Evolutionary conservation across 2,329 filamentous ascomycete species (phyloP).

Genomic region (Clarireedia hainanense): DNA sequence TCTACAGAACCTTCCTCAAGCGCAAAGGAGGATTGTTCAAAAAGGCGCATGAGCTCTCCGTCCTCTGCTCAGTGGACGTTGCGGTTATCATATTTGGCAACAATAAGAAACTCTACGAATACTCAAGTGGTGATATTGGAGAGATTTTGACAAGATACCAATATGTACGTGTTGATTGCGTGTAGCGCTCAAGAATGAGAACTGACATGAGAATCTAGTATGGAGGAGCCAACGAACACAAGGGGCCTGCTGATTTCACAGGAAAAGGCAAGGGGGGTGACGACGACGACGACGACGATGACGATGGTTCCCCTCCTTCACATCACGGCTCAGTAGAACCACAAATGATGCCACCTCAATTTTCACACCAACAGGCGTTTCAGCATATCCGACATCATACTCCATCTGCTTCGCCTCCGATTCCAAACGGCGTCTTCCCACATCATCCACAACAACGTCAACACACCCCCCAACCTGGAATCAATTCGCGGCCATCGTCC

Average conservation of each 20-base stretch:
- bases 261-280: conserved; percentile 63
- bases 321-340: conserved; percentile 34
- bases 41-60: conserved; percentile 97
- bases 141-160: conserved; percentile 82
- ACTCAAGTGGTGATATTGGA: conserved; percentile 88
- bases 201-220: conserved; percentile 50
- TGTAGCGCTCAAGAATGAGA: not conserved
- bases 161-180: conserved; percentile 58
- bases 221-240: conserved; percentile 89
- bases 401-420: conserved; percentile 81
- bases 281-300: conserved; percentile 69
- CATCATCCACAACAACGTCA: conserved; percentile 47
- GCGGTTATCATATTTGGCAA: conserved; percentile 97
- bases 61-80: conserved; percentile 96
- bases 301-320: conserved; percentile 59
- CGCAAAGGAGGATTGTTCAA: conserved; percentile 98
- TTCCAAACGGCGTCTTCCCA: conserved; percentile 45
- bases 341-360: conserved; percentile 62
- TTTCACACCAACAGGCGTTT: conserved; percentile 62
- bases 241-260: conserved; percentile 86
- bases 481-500: conserved; percentile 69
- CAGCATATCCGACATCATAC: conserved; percentile 76
- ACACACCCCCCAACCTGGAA: conserved; percentile 73
- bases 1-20: conserved; percentile 83
- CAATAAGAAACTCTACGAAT: conserved; percentile 99